These are phyloP conservation scores for Fusarium sublunatum DNA, from an alignment of 2,329 filamentous ascomycete genomes.

Conservation along the genomic window DNA sequence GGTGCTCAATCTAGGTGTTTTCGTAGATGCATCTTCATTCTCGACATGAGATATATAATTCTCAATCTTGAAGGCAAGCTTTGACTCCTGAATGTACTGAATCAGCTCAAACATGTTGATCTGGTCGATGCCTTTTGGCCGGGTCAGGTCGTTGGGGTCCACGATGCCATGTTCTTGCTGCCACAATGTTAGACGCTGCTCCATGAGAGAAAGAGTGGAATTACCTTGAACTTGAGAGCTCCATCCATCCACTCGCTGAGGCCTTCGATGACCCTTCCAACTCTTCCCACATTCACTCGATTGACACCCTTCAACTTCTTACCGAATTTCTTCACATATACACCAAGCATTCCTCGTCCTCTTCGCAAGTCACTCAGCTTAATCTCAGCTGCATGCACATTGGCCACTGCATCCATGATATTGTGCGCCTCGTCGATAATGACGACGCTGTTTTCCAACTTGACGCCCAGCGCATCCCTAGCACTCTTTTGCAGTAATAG, in stretches of 20 bases:
- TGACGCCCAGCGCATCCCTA: slow-evolving; percentile 86
- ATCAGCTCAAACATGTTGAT: slow-evolving; percentile 93
- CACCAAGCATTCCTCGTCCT: slow-evolving; percentile 78
- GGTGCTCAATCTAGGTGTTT: slow-evolving; percentile 47
- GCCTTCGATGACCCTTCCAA: slow-evolving; percentile 84
- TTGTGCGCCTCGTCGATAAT: slow-evolving; percentile 98
- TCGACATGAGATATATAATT: slow-evolving; percentile 78
- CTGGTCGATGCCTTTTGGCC: slow-evolving; percentile 89
- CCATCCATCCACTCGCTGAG: slow-evolving; percentile 75
- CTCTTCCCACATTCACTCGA: slow-evolving; percentile 88
- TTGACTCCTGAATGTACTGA: slow-evolving; percentile 89
- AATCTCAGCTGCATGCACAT: slow-evolving; percentile 84
- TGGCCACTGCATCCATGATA: slow-evolving; percentile 92
- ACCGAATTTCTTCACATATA: slow-evolving; percentile 88
- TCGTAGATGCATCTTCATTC: slow-evolving; percentile 54
- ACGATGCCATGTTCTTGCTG: slow-evolving; percentile 72
- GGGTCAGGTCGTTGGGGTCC: slow-evolving; percentile 76
- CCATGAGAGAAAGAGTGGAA: slow-evolving; percentile 1
- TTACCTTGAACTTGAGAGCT: slow-evolving; percentile 62
- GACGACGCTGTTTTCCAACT: slow-evolving; percentile 87
- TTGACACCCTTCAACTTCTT: slow-evolving; percentile 92
- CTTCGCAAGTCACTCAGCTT: slow-evolving; percentile 77
- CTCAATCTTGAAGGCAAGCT: slow-evolving; percentile 93
- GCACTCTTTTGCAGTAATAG: slow-evolving; percentile 87
- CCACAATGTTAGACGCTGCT: neutral